phyloP scores from a whole-genome alignment of 2,329 filamentous ascomycete species.

The Phaeosphaeriaceae sp. region DNA sequence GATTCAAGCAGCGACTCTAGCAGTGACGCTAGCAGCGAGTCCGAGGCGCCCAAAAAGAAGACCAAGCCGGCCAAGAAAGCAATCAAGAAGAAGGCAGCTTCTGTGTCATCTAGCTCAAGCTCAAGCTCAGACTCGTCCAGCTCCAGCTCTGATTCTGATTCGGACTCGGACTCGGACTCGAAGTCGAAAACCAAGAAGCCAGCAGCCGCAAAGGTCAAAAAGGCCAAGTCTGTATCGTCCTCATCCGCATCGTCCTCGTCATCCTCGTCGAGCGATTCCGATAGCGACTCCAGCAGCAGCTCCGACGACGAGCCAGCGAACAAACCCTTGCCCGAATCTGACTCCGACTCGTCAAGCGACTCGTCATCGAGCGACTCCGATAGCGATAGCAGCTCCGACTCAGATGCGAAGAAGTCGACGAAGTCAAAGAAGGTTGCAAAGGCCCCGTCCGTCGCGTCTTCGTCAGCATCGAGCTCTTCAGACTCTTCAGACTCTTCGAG shows the following conservation, averaged over 20 bases:
- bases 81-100: conserved; percentile 25
- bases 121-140: conserved; percentile 32
- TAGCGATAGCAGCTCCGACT: conserved; percentile 37
- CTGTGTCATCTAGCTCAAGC: conserved; percentile 21
- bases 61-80: conserved; percentile 22
- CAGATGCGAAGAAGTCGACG: conserved; percentile 27
- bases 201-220: conserved; percentile 24
- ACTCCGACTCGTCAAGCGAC: conserved; percentile 33
- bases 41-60: conserved; percentile 35
- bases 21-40: conserved; percentile 35
- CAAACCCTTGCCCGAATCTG: conserved; percentile 36
- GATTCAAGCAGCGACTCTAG: conserved; percentile 33
- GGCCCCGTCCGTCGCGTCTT: conserved; percentile 35
- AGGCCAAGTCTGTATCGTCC: conserved; percentile 26
- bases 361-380: conserved; percentile 32
- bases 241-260: conserved; percentile 27
- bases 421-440: conserved; percentile 29
- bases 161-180: conserved; percentile 48
- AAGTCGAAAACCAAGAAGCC: conserved; percentile 14
- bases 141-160: conserved; percentile 19
- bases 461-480: conserved; percentile 41
- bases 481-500: conserved; percentile 21
- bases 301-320: conserved; percentile 34
- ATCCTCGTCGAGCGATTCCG: conserved; percentile 30
- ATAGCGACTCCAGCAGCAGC: conserved; percentile 29